Evolutionary conservation across 2,329 filamentous ascomycete genomes (phyloP).

Genomic region (Ambrosiella beaveri): DNA sequence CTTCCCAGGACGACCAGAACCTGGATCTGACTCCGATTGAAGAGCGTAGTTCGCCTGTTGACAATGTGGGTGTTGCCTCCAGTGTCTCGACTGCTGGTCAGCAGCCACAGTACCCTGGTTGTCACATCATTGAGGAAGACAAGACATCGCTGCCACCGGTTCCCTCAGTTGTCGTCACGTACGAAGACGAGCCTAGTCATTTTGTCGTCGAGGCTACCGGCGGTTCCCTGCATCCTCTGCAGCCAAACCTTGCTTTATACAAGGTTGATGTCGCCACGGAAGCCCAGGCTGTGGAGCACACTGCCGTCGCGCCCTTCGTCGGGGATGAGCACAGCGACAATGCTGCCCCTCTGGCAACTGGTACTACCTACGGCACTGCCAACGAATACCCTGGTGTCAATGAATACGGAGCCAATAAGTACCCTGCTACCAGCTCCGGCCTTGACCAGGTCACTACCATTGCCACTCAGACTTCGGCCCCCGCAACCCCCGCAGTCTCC

Average conservation of each 20-base stretch:
- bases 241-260: constrained; percentile 7
- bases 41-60: neutral
- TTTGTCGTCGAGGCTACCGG: neutral
- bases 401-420: neutral
- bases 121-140: neutral
- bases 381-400: neutral
- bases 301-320: neutral
- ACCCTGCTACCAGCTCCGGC: neutral
- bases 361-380: neutral
- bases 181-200: neutral
- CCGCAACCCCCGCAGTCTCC: neutral
- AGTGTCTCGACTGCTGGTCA: neutral
- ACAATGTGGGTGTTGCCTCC: neutral
- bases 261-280: neutral
- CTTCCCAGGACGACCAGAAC: neutral
- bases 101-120: neutral
- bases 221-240: constrained; percentile 2
- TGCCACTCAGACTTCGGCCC: neutral
- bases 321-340: too few relatives aligned
- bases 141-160: neutral
- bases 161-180: neutral
- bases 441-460: neutral
- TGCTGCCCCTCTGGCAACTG: too few relatives aligned
- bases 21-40: neutral
- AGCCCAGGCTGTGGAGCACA: neutral